Conservation (phyloP, 306 rosid genomes). For the Biancaea sappan region DNA sequence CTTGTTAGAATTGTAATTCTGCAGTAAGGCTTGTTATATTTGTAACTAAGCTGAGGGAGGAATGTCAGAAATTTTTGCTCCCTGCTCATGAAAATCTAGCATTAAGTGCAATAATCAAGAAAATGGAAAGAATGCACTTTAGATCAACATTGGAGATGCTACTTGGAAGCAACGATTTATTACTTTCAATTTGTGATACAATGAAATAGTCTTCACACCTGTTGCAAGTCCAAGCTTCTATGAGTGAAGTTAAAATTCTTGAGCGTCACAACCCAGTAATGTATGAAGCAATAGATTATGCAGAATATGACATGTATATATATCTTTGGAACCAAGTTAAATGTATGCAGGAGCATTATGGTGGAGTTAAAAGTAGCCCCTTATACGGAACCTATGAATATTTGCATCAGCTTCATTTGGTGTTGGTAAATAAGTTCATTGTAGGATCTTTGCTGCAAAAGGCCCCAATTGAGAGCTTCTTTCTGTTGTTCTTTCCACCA, state of each 20-base stretch:
- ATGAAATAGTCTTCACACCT: constrained; percentile 16
- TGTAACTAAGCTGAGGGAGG: background rate
- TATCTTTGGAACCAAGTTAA: constrained; percentile 36
- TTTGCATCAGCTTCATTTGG: constrained; percentile 32
- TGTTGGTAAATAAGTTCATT: constrained; percentile 11
- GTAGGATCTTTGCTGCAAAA: constrained; percentile 50
- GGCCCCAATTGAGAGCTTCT: constrained; percentile 63
- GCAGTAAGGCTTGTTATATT: background rate
- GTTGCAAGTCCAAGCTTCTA: background rate
- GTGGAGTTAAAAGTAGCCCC: background rate
- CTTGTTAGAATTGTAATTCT: background rate
- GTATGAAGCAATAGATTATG: constrained; percentile 33
- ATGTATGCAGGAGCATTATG: background rate
- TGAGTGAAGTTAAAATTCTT: constrained; percentile 25
- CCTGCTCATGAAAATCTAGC: background rate
- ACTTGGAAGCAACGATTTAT: constrained; percentile 20
- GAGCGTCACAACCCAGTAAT: constrained; percentile 32
- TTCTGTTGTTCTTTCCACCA: constrained; percentile 65
- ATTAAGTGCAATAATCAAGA: background rate
- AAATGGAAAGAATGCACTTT: background rate
- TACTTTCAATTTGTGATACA: constrained; percentile 30
- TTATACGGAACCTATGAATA: constrained; percentile 12
- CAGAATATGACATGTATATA: constrained; percentile 39
- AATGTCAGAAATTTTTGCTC: background rate
- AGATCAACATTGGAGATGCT: constrained; percentile 1